Percentiles rank a stretch among this genome's conserved stretches.
phyloP scores from a whole-genome alignment of 73 alveolate genomes.

The Strombidium stylifer region DNA sequence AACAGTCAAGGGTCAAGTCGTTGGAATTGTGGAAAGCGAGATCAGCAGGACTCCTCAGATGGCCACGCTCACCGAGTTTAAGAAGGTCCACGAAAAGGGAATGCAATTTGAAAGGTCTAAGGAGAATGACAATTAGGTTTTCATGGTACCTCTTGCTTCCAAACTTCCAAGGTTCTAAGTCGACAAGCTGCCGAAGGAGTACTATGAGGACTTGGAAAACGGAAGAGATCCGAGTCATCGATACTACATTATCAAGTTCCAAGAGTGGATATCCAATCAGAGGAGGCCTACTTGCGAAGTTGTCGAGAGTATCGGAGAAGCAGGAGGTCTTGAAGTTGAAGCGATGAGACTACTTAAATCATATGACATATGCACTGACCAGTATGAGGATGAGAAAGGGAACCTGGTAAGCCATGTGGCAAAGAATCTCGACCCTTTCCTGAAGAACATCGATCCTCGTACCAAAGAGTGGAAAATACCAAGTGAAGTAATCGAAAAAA shows the following conservation, averaged over 20 bases:
- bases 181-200: slow-evolving; percentile 18
- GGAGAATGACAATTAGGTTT: too few relatives aligned
- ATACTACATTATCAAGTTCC: slow-evolving; percentile 15
- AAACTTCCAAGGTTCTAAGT: slow-evolving; percentile 41
- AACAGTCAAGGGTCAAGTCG: too few relatives aligned
- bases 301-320: slow-evolving; percentile 36
- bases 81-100: too few relatives aligned
- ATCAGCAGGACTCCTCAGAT: too few relatives aligned
- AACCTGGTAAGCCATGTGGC: slow-evolving; percentile 7
- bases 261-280: slow-evolving; percentile 6
- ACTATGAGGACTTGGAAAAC: slow-evolving; percentile 6
- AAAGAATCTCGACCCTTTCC: slow-evolving; percentile 22
- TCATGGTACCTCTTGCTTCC: too few relatives aligned
- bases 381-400: slow-evolving; percentile 30
- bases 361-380: slow-evolving; percentile 36
- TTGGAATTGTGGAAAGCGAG: too few relatives aligned
- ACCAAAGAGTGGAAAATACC: slow-evolving; percentile 57
- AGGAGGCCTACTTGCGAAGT: slow-evolving; percentile 39
- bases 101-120: too few relatives aligned
- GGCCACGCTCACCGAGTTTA: too few relatives aligned
- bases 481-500: slow-evolving; percentile 50
- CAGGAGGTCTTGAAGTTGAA: slow-evolving; percentile 59
- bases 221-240: slow-evolving; percentile 26
- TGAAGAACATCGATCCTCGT: slow-evolving; percentile 22
- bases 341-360: slow-evolving; percentile 38